These are phyloP conservation scores for Aspergillus sp. DNA, from an alignment of 2,329 filamentous ascomycete genomes.

Conservation along the genomic window DNA sequence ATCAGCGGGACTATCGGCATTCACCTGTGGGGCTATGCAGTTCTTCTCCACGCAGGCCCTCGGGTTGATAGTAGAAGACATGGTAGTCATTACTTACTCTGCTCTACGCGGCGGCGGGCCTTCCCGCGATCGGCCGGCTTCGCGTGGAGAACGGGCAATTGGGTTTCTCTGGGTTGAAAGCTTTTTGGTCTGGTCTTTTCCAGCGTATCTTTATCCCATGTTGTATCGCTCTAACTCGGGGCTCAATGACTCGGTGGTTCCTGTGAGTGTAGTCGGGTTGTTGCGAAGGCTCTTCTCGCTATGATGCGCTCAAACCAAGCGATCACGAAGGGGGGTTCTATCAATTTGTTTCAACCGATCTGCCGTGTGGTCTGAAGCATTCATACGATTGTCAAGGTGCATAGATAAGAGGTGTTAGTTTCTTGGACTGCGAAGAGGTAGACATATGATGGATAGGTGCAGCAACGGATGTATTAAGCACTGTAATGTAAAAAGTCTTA, in stretches of 20 bases:
- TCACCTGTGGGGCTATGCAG: not conserved
- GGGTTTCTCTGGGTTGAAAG: slow-evolving; percentile 6
- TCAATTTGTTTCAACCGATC: too few relatives aligned
- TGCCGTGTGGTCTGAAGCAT: too few relatives aligned
- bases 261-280: not conserved
- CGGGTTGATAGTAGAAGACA: slow-evolving; percentile 3
- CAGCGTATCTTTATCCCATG: slow-evolving; percentile 7
- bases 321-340: too few relatives aligned
- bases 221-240: not conserved
- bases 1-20: slow-evolving; percentile 1
- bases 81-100: not conserved
- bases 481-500: too few relatives aligned
- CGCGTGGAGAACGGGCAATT: not conserved
- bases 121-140: not conserved
- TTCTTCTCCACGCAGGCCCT: slow-evolving; percentile 5
- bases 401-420: too few relatives aligned
- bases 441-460: too few relatives aligned
- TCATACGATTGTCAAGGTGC: too few relatives aligned
- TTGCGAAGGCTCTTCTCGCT: not conserved
- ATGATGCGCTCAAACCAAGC: too few relatives aligned
- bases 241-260: slow-evolving; percentile 3
- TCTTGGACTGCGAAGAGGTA: too few relatives aligned
- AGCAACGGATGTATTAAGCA: too few relatives aligned
- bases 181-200: slow-evolving; percentile 6
- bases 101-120: not conserved